Base-by-base conservation (phyloP, 148 eudicot genomes). In the Rhododendron mucronatum region DNA sequence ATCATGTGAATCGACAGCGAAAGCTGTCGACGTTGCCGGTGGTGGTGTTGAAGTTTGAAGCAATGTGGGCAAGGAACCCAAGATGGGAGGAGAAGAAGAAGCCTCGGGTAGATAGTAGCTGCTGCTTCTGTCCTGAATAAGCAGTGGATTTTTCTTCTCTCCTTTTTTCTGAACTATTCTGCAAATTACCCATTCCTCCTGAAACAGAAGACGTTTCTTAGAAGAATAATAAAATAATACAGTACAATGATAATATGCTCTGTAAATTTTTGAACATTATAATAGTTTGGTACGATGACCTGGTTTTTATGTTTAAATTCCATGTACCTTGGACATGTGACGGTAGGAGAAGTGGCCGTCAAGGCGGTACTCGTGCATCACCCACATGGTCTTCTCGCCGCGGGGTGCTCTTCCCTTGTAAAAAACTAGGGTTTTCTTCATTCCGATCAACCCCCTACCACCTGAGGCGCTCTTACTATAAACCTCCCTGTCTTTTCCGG, bases 111-210 rank as follows among this genome's bases (percentile, higher is more conserved):
- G 51, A 86, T 76, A 85, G 85, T 67, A 71, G 39, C 76, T 33
- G 41, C 76, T 71, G 35, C 35, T 71, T 55, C 53, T 81, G 91
- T 14, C 83, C 85, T 85, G 88, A 71, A 71, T 15, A 33, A 80
- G 80, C 30, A 86, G 33, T 55, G 88, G 82, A 18, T 26, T 85
- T 83, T 85, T 90, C 90, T 85, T 92, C 47, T 92, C 94, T 5
- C 88, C 90, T 67, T 87, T 78, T 84, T 92, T 95, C 85, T 89
- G 95, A 45, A 88, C 88, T 84, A 95, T 91, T 88, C 98, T 92
- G 85, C 96, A 95, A 78, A 95, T 95, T 88, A 95, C 98, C 98
- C 98, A 95, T 89, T 95, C 98, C 74, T 95, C 98, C 98, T 95
- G 92, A 51, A 61, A 76, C 26, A 51, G 5, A 82, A 33, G 75